Evolutionary conservation across 2,329 filamentous ascomycete species (phyloP).

Genomic region (Phaeosphaeriaceae sp.): DNA sequence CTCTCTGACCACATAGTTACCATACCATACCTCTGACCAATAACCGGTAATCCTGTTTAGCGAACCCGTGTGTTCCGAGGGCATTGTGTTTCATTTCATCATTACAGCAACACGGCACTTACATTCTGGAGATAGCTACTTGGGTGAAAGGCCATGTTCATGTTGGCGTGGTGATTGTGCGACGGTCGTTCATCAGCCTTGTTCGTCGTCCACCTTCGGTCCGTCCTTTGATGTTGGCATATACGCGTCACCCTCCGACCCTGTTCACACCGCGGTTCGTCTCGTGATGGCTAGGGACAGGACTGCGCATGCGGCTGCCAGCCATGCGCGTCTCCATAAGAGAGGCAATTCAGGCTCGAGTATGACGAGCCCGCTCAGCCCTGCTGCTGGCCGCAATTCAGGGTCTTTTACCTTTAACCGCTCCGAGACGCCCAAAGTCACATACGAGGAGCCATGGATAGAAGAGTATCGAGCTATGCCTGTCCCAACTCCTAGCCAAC

Average conservation of each 20-base stretch:
- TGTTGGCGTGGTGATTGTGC: constrained; percentile 32
- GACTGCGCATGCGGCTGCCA: constrained; percentile 28
- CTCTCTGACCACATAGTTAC: too few species aligned
- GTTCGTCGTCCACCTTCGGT: constrained; percentile 2
- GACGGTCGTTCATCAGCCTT: too few species aligned
- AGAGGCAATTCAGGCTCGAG: constrained; percentile 49
- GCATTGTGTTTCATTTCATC: too few species aligned
- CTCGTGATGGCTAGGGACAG: constrained; percentile 11
- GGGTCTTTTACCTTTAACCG: constrained; percentile 41
- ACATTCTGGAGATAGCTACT: not conserved
- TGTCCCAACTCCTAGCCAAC: constrained; percentile 29
- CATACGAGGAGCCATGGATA: constrained; percentile 43
- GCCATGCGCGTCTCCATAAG: constrained; percentile 50
- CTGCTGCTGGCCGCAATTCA: constrained; percentile 28
- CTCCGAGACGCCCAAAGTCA: constrained; percentile 42
- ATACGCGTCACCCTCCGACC: constrained; percentile 9
- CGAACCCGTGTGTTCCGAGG: not conserved
- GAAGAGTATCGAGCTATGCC: constrained; percentile 34
- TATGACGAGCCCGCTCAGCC: constrained; percentile 43
- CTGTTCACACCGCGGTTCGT: too few species aligned
- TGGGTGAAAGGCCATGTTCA: constrained; percentile 20
- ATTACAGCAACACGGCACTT: constrained; percentile 13
- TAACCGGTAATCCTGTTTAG: constrained; percentile 8
- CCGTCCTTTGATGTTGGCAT: constrained; percentile 21
- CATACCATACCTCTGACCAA: too few species aligned